These are phyloP conservation scores for Aspergillus sp. DNA, from an alignment of 2,329 filamentous ascomycete species.

Conservation along the genomic window DNA sequence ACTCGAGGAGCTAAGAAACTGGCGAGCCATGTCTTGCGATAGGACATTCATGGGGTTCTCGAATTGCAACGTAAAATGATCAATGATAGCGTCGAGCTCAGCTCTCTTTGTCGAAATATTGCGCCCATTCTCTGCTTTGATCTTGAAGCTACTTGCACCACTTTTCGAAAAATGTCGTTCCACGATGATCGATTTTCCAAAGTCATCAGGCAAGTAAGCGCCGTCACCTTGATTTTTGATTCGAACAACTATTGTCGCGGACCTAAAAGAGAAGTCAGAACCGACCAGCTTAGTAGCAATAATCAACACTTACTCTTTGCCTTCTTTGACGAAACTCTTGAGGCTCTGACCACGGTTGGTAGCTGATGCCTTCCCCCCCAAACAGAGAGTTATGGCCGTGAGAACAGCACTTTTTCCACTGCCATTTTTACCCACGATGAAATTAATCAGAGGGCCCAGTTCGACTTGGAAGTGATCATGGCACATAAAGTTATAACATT, in stretches of 20 bases:
- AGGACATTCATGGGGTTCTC: slow-evolving; percentile 96
- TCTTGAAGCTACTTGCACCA: slow-evolving; percentile 78
- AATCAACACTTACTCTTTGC: slow-evolving; percentile 62
- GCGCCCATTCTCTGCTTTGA: slow-evolving; percentile 71
- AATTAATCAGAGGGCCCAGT: slow-evolving; percentile 94
- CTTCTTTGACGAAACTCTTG: slow-evolving; percentile 89
- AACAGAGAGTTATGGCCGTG: slow-evolving; percentile 86
- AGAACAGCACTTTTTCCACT: slow-evolving; percentile 96
- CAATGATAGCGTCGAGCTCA: slow-evolving; percentile 88
- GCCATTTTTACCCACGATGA: slow-evolving; percentile 95
- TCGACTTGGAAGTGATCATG: slow-evolving; percentile 77
- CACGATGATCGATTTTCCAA: slow-evolving; percentile 82
- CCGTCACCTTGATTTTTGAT: slow-evolving; percentile 88
- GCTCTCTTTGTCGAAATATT: slow-evolving; percentile 78
- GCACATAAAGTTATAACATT: slow-evolving; percentile 95
- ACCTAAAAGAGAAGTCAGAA: slow-evolving; percentile 29
- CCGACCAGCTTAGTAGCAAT: background rate
- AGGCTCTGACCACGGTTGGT: slow-evolving; percentile 90
- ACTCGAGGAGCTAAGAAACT: slow-evolving; percentile 84
- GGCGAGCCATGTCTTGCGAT: slow-evolving; percentile 90
- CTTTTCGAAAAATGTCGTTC: slow-evolving; percentile 80
- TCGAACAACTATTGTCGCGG: slow-evolving; percentile 70
- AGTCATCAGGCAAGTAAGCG: slow-evolving; percentile 79
- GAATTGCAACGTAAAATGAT: slow-evolving; percentile 90
- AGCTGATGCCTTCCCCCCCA: slow-evolving; percentile 90